Evolutionary conservation across 2,329 filamentous ascomycete species (phyloP).

Genomic region (Helminthosporium solani): DNA sequence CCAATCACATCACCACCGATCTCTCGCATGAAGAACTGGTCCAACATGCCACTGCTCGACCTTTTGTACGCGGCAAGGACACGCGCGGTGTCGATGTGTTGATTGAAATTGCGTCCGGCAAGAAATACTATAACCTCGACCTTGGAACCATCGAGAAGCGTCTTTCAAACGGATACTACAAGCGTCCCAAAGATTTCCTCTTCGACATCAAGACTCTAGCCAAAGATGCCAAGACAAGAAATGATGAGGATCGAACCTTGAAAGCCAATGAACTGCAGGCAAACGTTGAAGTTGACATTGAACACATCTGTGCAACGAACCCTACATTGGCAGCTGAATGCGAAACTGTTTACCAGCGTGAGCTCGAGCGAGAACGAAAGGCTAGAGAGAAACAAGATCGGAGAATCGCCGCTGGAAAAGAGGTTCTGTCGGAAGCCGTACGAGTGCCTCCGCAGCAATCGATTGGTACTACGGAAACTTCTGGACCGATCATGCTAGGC

Average conservation of each 20-base stretch:
- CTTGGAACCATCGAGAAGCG: constrained; percentile 91
- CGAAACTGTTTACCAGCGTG: constrained; percentile 72
- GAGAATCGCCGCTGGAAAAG: constrained; percentile 39
- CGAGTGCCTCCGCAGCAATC: constrained; percentile 46
- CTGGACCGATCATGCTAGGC: constrained; percentile 57
- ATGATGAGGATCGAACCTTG: constrained; percentile 78
- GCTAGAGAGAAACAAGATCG: constrained; percentile 58
- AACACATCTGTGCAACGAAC: constrained; percentile 66
- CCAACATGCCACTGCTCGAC: constrained; percentile 61
- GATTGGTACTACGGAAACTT: constrained; percentile 45
- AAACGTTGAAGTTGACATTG: constrained; percentile 93
- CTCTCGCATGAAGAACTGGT: constrained; percentile 56
- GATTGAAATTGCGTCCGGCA: constrained; percentile 70
- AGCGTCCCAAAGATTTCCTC: constrained; percentile 83
- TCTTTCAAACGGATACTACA: constrained; percentile 96
- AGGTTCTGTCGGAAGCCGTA: constrained; percentile 44
- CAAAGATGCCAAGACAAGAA: constrained; percentile 78
- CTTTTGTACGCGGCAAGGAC: constrained; percentile 78
- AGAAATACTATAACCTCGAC: constrained; percentile 94
- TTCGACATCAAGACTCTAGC: constrained; percentile 81
- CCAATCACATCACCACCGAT: constrained; percentile 62
- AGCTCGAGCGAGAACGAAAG: constrained; percentile 64
- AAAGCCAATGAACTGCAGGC: constrained; percentile 89
- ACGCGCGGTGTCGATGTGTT: constrained; percentile 76
- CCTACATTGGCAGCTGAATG: constrained; percentile 69